phyloP scores from a whole-genome alignment of 2,329 filamentous ascomycete genomes.

The Anisogramma anomala region DNA sequence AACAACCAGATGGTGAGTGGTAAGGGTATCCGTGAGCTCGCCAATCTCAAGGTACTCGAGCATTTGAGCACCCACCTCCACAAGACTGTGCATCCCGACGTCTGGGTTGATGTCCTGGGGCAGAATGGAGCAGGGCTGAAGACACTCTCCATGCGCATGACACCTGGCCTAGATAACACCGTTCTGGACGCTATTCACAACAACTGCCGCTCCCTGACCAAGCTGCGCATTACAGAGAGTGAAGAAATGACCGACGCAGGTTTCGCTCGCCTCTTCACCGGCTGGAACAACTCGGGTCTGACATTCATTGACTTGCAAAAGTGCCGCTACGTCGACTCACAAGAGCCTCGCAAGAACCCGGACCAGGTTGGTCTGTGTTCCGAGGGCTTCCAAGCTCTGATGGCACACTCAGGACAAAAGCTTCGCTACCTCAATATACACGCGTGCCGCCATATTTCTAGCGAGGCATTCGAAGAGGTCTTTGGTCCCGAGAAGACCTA shows the following conservation, averaged over 20 bases:
- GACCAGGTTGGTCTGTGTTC: slow-evolving; percentile 62
- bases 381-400: slow-evolving; percentile 65
- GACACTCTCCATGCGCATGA: slow-evolving; percentile 66
- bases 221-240: slow-evolving; percentile 74
- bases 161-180: slow-evolving; percentile 53
- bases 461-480: slow-evolving; percentile 59
- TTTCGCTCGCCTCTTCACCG: slow-evolving; percentile 59
- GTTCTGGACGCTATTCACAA: slow-evolving; percentile 61
- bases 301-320: slow-evolving; percentile 62
- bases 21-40: slow-evolving; percentile 53
- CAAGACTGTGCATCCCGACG: slow-evolving; percentile 41
- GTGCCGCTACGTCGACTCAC: slow-evolving; percentile 65
- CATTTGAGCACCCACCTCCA: slow-evolving; percentile 65
- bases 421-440: slow-evolving; percentile 65
- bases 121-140: slow-evolving; percentile 54
- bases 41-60: slow-evolving; percentile 49
- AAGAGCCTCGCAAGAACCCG: slow-evolving; percentile 52
- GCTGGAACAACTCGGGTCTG: slow-evolving; percentile 65
- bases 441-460: slow-evolving; percentile 70
- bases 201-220: slow-evolving; percentile 55
- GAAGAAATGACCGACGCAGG: slow-evolving; percentile 62
- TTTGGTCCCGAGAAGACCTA: slow-evolving; percentile 55
- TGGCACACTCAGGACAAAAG: slow-evolving; percentile 64
- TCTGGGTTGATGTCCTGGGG: slow-evolving; percentile 49
- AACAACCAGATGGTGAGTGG: slow-evolving; percentile 66